A percentile compares a stretch with the other conserved stretches of the same genome.
These are phyloP conservation scores for Eucalyptus marginata DNA, from an alignment of 345 rosid species.

Conservation along the genomic window DNA sequence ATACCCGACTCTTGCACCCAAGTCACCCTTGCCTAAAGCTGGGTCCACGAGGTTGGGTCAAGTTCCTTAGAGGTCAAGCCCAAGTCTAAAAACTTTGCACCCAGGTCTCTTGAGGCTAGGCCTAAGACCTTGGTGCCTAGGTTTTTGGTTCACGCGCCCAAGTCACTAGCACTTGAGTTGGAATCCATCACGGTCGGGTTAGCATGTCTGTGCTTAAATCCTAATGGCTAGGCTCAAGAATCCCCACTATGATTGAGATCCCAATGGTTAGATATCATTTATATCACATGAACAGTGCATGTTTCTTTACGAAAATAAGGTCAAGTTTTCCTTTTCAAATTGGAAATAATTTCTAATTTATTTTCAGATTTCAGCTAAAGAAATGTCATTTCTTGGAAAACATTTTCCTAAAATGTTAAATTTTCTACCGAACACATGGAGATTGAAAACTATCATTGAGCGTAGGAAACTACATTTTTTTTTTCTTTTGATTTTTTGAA, in stretches of 20 bases:
- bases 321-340: background rate
- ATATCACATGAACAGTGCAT: background rate
- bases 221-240: background rate
- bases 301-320: background rate
- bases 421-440: background rate
- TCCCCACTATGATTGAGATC: background rate
- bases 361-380: background rate
- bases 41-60: background rate
- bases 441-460: background rate
- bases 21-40: background rate
- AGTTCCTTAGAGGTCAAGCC: background rate
- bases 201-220: rapidly evolving
- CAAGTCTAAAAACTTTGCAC: background rate
- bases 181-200: background rate
- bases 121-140: rapidly evolving
- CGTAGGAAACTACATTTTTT: background rate
- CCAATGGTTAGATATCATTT: background rate
- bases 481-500: background rate
- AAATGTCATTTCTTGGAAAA: background rate
- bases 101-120: background rate
- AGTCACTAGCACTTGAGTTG: rapidly evolving
- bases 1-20: rapidly evolving
- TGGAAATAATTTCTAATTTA: background rate
- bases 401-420: background rate
- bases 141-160: rapidly evolving